Conservation (phyloP, 2,329 filamentous ascomycete genomes). For the Aspergillus clavatus region DNA sequence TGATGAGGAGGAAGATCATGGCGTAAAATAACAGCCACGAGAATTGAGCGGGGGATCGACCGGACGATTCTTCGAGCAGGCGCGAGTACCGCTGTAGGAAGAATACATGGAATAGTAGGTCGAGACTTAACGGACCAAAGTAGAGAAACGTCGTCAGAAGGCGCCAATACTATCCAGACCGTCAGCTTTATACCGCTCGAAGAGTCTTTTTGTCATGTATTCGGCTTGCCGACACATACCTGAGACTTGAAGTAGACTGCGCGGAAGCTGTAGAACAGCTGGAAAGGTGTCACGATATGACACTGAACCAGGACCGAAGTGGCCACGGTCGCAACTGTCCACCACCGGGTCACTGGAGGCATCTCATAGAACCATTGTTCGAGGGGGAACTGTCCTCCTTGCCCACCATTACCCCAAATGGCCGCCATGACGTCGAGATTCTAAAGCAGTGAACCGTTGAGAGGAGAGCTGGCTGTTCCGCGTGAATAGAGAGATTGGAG, state of each 20-base stretch:
- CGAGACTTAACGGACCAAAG: constrained; percentile 89
- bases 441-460: background rate
- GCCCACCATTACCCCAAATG: constrained; percentile 42
- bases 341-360: constrained; percentile 92
- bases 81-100: constrained; percentile 96
- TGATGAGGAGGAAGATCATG: constrained; percentile 68
- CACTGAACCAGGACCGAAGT: constrained; percentile 90
- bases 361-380: constrained; percentile 99
- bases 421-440: constrained; percentile 35
- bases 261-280: constrained; percentile 94
- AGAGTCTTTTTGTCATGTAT: constrained; percentile 1
- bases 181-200: constrained; percentile 9
- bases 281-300: constrained; percentile 84
- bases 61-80: constrained; percentile 90
- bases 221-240: constrained; percentile 51
- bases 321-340: constrained; percentile 87
- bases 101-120: constrained; percentile 96
- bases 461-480: background rate
- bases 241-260: constrained; percentile 89
- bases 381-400: constrained; percentile 64
- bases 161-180: constrained; percentile 73
- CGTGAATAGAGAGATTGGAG: too few relatives aligned
- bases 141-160: constrained; percentile 95
- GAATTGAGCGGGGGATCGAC: constrained; percentile 85
- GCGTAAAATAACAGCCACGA: constrained; percentile 90